These are phyloP conservation scores for Podospora didyma DNA, from an alignment of 495 filamentous ascomycete genomes.

Conservation along the genomic window DNA sequence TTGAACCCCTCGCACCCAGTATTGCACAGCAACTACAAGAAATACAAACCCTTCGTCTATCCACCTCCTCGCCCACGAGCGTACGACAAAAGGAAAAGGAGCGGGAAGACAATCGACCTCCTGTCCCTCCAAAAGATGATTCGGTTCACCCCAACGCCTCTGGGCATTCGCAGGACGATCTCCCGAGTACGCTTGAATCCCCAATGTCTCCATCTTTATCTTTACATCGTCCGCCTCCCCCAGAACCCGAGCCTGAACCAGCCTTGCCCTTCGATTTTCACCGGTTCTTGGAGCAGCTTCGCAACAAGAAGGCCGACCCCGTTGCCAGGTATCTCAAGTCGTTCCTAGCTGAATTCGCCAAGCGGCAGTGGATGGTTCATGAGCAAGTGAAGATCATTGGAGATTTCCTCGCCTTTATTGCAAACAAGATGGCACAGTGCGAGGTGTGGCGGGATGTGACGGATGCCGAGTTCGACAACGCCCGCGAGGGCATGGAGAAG, in stretches of 20 bases:
- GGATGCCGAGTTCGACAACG: constrained; percentile 97
- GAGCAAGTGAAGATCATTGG: constrained; percentile 98
- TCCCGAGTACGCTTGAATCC: constrained; percentile 27
- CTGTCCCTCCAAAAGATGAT: constrained; percentile 49
- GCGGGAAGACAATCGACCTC: constrained; percentile 44
- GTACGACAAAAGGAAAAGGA: constrained; percentile 34
- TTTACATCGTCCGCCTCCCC: constrained; percentile 68
- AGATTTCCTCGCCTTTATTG: constrained; percentile 96
- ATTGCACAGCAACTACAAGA: constrained; percentile 43
- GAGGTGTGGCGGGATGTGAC: constrained; percentile 96
- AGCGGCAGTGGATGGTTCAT: constrained; percentile 99
- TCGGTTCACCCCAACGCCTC: constrained; percentile 28
- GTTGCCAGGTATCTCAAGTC: constrained; percentile 94
- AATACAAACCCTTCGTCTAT: constrained; percentile 41
- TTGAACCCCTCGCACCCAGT: constrained; percentile 61
- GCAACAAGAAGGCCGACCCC: constrained; percentile 92
- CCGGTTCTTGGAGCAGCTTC: constrained; percentile 89
- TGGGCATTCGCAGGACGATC: constrained; percentile 32
- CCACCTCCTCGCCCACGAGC: constrained; percentile 33
- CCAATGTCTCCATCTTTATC: constrained; percentile 49
- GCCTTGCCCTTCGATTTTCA: constrained; percentile 96
- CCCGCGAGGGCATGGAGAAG: constrained; percentile 98
- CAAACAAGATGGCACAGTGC: constrained; percentile 97
- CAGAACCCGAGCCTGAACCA: constrained; percentile 84
- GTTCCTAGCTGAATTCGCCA: constrained; percentile 91